phyloP scores from a whole-genome alignment of 2,329 filamentous ascomycete genomes.

The Diaporthe sp. region DNA sequence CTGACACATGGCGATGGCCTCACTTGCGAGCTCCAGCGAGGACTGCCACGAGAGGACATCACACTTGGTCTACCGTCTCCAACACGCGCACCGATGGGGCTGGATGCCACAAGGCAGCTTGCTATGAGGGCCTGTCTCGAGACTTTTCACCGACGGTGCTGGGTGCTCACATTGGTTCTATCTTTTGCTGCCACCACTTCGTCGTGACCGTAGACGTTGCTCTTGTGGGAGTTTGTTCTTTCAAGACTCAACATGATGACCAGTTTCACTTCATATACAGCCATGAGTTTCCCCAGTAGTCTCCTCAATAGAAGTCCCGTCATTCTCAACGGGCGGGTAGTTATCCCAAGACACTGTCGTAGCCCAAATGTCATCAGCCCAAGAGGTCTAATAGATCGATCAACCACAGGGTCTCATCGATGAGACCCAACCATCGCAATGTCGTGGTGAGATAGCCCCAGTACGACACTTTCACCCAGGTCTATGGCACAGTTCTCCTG shows the following conservation, averaged over 20 bases:
- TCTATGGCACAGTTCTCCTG: not conserved
- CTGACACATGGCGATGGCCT: not conserved
- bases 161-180: not conserved
- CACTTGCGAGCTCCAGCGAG: not conserved
- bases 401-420: not conserved
- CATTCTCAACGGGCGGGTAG: not conserved
- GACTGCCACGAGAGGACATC: not conserved
- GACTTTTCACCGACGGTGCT: not conserved
- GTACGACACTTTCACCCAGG: not conserved
- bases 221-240: too few species aligned
- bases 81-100: not conserved
- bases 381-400: not conserved
- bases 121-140: not conserved
- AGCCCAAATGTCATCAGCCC: not conserved
- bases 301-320: not conserved
- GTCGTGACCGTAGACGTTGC: not conserved
- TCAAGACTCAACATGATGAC: not conserved
- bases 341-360: not conserved
- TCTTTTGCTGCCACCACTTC: not conserved
- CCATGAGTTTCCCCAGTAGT: not conserved
- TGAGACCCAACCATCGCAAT: not conserved
- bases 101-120: not conserved
- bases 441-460: not conserved
- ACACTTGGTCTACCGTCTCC: not conserved
- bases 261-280: not conserved